Conservation (phyloP, 2,329 filamentous ascomycete genomes). For the Metarhizium humberi region DNA sequence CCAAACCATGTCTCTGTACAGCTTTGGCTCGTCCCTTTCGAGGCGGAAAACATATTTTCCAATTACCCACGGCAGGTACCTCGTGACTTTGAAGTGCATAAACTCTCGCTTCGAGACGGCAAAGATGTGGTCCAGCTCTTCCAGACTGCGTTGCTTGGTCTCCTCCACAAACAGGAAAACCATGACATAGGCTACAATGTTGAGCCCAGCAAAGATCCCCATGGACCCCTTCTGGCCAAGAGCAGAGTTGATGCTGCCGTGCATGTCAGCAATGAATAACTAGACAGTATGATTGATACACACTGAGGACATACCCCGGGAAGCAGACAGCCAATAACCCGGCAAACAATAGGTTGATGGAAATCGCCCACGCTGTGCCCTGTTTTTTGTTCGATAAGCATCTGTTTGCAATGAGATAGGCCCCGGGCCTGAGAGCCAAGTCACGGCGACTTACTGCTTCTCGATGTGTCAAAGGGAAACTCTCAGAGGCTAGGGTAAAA, state of each 20-base stretch:
- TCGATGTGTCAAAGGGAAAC: conserved; percentile 38
- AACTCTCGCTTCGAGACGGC: conserved; percentile 28
- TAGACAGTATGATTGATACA: background rate
- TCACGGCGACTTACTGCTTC: conserved; percentile 25
- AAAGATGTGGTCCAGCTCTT: conserved; percentile 31
- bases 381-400: conserved; percentile 6
- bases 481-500: conserved; percentile 40
- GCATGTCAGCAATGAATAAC: background rate
- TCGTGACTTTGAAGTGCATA: conserved; percentile 23
- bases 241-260: conserved; percentile 12
- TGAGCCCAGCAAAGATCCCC: conserved; percentile 37
- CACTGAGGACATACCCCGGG: conserved; percentile 14
- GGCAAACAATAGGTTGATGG: conserved; percentile 37
- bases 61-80: conserved; percentile 27
- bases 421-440: no score
- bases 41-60: conserved; percentile 15
- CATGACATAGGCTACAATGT: conserved; percentile 34
- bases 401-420: background rate
- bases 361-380: conserved; percentile 38
- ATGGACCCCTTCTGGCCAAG: conserved; percentile 25
- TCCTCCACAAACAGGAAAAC: conserved; percentile 36
- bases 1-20: conserved; percentile 26
- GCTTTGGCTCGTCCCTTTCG: conserved; percentile 15
- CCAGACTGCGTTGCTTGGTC: conserved; percentile 29
- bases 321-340: conserved; percentile 35